Base-by-base conservation (phyloP, 1,139 yeast genomes). In the Fermentozyma sake region DNA sequence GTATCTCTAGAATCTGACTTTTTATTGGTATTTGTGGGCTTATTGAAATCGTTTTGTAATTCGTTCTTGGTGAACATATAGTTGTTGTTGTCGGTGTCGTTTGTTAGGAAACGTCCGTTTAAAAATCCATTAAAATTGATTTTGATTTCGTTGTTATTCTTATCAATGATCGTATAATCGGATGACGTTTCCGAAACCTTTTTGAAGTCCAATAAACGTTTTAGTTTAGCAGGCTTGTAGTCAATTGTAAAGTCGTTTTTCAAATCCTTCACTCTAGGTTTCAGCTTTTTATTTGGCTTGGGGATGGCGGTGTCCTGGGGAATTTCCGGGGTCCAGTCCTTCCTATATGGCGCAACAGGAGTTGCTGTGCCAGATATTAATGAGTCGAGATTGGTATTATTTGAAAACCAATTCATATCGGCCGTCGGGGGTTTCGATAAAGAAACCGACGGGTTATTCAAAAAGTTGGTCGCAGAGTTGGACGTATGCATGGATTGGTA, bases 101-200 rank as follows among this genome's bases (percentile, higher is more conserved):
- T 67, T 4, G 72, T 65, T 23, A 63, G 43, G 33, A 66, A 61
- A 25, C 68, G 47, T 3, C 72, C 73, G 33, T 58, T 62, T 18
- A 67, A 47, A 35, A 65, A 66, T 9, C 70, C 70, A 23, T 48
- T 51, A 20, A 67, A 52, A 5, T 48, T 52, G 9, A 62, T 39
- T 4, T 30, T 24, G 8, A 41, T 36, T 17, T 30, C 39, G 23
- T 37, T 39, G 30, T 55, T 54, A 22, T 52, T 48, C 24, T 51
- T 52, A 31, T 61, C 69, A 4, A 59, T 44, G 7, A 62, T 46
- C 26, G 48, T 52, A 34, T 47, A 58, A 25, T 56, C 55, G 17
- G 20, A 20, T 18, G 42, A 34, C 5, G 40, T 30, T 8, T 37
- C 38, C 4, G 49, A 46, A 3, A 38, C 31, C 14, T 41, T 44